Evolutionary conservation across 2,329 filamentous ascomycete genomes (phyloP).

Genomic region (Alternaria ventricosa): DNA sequence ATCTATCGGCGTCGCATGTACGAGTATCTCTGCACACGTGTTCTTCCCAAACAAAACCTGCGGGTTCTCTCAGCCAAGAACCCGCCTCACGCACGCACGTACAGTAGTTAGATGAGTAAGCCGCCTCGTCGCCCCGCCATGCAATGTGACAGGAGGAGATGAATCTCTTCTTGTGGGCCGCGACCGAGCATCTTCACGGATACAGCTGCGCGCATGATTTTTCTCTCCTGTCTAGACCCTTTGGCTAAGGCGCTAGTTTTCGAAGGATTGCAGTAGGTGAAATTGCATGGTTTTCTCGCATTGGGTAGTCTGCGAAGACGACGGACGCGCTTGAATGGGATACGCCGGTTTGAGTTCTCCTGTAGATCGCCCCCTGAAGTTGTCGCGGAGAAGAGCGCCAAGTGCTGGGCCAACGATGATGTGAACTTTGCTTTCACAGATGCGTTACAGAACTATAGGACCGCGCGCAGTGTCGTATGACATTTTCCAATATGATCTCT

Average conservation of each 20-base stretch:
- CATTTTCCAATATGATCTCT: background rate
- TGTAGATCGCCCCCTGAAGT: constrained; percentile 20
- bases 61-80: background rate
- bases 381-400: constrained; percentile 3
- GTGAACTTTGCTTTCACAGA: constrained; percentile 1
- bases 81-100: background rate
- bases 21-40: background rate
- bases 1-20: background rate
- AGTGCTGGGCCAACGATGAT: constrained; percentile 7
- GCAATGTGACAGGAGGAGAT: constrained; percentile 3
- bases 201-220: background rate
- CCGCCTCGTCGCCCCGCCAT: background rate
- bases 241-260: background rate
- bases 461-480: background rate
- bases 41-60: background rate
- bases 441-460: constrained; percentile 3
- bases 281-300: background rate
- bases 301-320: background rate
- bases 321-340: background rate
- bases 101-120: background rate
- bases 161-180: background rate
- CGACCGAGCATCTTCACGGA: background rate
- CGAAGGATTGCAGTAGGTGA: background rate
- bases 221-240: background rate
- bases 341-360: constrained; percentile 1